Evolutionary conservation across 2,329 filamentous ascomycete genomes (phyloP).

Genomic region (Zymoseptoria ardabiliae): DNA sequence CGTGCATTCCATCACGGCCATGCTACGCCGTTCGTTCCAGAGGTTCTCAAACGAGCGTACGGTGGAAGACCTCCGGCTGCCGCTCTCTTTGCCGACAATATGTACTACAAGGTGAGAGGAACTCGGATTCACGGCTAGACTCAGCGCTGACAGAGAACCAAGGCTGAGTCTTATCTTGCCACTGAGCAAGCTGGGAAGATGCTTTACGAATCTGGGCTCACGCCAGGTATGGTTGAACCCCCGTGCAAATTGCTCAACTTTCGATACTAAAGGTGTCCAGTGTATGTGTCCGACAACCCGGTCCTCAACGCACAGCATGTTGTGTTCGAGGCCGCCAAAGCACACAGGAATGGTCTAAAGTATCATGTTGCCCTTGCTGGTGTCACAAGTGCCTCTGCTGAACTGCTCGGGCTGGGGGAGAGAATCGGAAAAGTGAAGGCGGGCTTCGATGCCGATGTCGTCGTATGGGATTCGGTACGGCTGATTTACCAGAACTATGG

Average conservation of each 20-base stretch:
- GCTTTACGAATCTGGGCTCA: slow-evolving; percentile 57
- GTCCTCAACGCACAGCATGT: slow-evolving; percentile 64
- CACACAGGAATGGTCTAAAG: slow-evolving; percentile 35
- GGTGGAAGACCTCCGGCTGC: slow-evolving; percentile 40
- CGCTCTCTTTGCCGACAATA: slow-evolving; percentile 62
- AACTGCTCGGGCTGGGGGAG: slow-evolving; percentile 34
- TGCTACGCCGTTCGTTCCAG: slow-evolving; percentile 58
- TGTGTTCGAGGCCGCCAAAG: slow-evolving; percentile 49
- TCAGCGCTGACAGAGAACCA: slow-evolving; percentile 24
- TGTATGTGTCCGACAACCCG: slow-evolving; percentile 66
- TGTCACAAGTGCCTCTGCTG: slow-evolving; percentile 35
- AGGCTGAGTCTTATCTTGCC: slow-evolving; percentile 57
- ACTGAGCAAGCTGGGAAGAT: slow-evolving; percentile 61
- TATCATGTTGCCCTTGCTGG: slow-evolving; percentile 36
- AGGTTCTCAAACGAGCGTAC: slow-evolving; percentile 42
- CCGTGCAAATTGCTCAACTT: not conserved
- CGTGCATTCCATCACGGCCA: slow-evolving; percentile 65
- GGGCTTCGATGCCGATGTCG: slow-evolving; percentile 37
- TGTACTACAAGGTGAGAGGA: slow-evolving; percentile 44
- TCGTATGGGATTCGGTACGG: slow-evolving; percentile 39
- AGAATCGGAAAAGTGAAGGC: slow-evolving; percentile 36
- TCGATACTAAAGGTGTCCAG: slow-evolving; percentile 16
- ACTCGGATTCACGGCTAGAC: not conserved
- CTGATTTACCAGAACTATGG: slow-evolving; percentile 20
- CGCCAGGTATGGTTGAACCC: slow-evolving; percentile 30